Conservation (phyloP, 495 filamentous ascomycete species). For the Extremus antarcticus region DNA sequence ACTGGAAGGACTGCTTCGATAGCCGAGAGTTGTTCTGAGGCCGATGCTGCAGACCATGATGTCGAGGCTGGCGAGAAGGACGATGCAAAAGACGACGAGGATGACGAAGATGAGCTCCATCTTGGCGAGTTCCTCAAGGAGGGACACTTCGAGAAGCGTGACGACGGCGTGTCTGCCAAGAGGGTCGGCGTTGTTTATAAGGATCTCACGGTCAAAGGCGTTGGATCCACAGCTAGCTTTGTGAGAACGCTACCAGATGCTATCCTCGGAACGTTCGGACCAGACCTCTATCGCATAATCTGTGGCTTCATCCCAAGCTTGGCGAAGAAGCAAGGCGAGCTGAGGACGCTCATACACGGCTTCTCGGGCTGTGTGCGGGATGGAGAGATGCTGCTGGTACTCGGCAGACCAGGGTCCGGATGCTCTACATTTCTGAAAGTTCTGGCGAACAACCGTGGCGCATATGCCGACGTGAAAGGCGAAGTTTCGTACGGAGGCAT, state of each 20-base stretch:
- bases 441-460: slow-evolving; percentile 57
- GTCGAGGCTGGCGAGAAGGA: slow-evolving; percentile 14
- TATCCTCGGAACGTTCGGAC: slow-evolving; percentile 72
- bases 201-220: slow-evolving; percentile 64
- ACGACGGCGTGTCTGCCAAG: slow-evolving; percentile 61
- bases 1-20: slow-evolving; percentile 10
- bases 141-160: slow-evolving; percentile 70
- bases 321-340: slow-evolving; percentile 40
- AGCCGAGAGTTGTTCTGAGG: slow-evolving; percentile 6
- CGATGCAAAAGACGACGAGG: slow-evolving; percentile 27
- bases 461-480: slow-evolving; percentile 57
- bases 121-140: slow-evolving; percentile 65
- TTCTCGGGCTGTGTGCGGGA: slow-evolving; percentile 69
- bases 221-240: slow-evolving; percentile 54
- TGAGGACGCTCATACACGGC: slow-evolving; percentile 57
- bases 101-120: slow-evolving; percentile 51
- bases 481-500: slow-evolving; percentile 71
- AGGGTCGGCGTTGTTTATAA: slow-evolving; percentile 79
- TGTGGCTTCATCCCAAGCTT: slow-evolving; percentile 54
- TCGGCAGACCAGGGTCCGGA: slow-evolving; percentile 69
- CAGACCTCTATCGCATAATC: slow-evolving; percentile 65
- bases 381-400: slow-evolving; percentile 76
- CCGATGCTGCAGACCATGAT: slow-evolving; percentile 16
- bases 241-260: slow-evolving; percentile 68
- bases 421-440: slow-evolving; percentile 74